Evolutionary conservation across 257 asterid genomes (phyloP), one percentile per base, ranked within the genome.

Genomic region (Capsicum baccatum): DNA sequence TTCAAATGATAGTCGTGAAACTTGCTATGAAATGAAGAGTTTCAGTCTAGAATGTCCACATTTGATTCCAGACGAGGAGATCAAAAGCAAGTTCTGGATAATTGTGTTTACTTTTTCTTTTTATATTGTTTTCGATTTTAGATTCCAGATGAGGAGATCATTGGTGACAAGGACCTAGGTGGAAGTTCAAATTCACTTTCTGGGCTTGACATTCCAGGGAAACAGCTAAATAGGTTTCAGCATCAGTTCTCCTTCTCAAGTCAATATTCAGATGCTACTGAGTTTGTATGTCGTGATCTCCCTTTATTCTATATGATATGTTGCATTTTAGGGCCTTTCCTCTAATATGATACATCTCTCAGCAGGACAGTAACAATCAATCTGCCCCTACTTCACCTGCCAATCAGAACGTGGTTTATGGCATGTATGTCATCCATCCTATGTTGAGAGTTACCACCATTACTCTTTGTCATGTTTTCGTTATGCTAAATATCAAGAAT

Each of bases 121-220:
- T 60, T 58, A 70, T 59, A 56, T 48, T 74, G 48, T 86, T 85
- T 63, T 74, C 73, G 26, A 83, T 85, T 82, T 67, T 87, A 94
- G 97, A 92, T 93, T 85, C 97, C 89, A 85, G 97, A 93, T 79
- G 99, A 96, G 88, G 99, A 96, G 84, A 78, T 76, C 69, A 83
- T 83, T 84, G 48, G 87, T 50, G 97, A 92, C 70, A 93, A 92
- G 83, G 98, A 92, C 50, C 97, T 89, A 54, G 91, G 81, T 47
- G 91, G 88, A 73, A 86, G 89, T 85, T 81, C 89, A 55, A 88
- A 54, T 83, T 79, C 84, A 4, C 74, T 59, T 35, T 60, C 84
- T 44, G 84, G 80, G 78, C 85, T 83, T 48, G 90, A 89, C 84
- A 66, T 79, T 78, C 92, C 84, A 81, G 90, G 86, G 80, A 92